phyloP scores from a whole-genome alignment of 345 rosid genomes.

The Eucalyptus rudis region DNA sequence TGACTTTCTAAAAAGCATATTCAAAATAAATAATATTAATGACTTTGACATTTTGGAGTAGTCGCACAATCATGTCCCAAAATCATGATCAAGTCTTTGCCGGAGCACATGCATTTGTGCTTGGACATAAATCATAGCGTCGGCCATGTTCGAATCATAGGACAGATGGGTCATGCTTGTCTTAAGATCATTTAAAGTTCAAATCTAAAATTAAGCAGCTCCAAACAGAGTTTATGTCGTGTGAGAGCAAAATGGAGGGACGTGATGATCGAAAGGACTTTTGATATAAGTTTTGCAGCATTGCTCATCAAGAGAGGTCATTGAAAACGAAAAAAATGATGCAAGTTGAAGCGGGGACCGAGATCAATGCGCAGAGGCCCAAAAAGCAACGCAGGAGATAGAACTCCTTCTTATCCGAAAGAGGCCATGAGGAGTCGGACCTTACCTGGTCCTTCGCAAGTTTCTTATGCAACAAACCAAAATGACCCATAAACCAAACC shows the following conservation, averaged over 20 bases:
- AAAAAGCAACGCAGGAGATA: background rate
- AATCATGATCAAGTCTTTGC: background rate
- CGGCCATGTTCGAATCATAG: background rate
- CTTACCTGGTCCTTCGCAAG: background rate
- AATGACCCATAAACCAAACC: background rate
- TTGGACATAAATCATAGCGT: background rate
- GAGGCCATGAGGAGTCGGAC: background rate
- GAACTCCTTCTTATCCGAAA: background rate
- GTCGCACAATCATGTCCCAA: rapidly evolving
- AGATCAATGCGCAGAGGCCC: background rate
- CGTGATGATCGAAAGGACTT: background rate
- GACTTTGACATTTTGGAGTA: background rate
- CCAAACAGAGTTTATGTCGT: background rate
- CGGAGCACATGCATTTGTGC: background rate
- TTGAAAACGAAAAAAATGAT: background rate
- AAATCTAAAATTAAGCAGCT: background rate
- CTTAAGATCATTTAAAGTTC: background rate
- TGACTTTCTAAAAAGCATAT: no score
- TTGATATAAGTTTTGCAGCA: background rate
- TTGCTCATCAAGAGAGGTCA: background rate
- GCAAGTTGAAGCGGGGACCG: background rate
- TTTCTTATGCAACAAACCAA: background rate
- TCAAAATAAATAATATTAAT: no score
- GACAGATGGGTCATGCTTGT: background rate
- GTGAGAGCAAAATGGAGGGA: background rate